These are phyloP conservation scores for Metarhizium anisopliae DNA, from an alignment of 2,329 filamentous ascomycete species.

Conservation along the genomic window DNA sequence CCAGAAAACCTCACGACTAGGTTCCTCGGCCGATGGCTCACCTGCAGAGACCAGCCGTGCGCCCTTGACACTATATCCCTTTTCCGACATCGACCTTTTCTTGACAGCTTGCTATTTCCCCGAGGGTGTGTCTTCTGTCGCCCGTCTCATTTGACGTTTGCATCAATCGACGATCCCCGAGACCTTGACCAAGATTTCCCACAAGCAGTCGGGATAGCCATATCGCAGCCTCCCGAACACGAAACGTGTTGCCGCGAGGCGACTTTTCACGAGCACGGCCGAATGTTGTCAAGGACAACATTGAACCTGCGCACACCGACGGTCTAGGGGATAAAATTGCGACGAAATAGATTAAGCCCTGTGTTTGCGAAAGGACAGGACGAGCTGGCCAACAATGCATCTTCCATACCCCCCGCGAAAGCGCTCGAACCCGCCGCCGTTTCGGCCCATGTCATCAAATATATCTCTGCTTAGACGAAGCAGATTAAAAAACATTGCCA, in stretches of 20 bases:
- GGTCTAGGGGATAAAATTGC: not conserved
- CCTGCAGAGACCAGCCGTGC: not conserved
- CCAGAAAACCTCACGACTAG: not conserved
- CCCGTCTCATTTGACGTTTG: not conserved
- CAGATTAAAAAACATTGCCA: conserved; percentile 49
- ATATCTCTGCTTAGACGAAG: conserved; percentile 47
- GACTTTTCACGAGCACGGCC: not conserved
- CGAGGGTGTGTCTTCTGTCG: not conserved
- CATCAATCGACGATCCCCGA: not conserved
- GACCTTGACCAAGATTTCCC: not conserved
- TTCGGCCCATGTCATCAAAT: conserved; percentile 51
- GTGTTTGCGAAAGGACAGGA: not conserved
- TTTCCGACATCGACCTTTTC: not conserved
- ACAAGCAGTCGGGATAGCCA: not conserved
- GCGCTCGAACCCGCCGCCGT: conserved; percentile 66
- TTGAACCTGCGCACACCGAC: not conserved
- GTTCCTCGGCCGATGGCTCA: not conserved
- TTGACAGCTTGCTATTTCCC: not conserved
- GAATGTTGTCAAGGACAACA: not conserved
- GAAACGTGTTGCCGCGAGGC: not conserved
- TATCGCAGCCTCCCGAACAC: not conserved
- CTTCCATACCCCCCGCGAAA: conserved; percentile 85
- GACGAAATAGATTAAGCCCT: not conserved
- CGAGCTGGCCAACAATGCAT: conserved; percentile 53
- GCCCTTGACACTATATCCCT: not conserved